phyloP scores from a whole-genome alignment of 2,329 filamentous ascomycete genomes.

The Calonectria fujianensis region DNA sequence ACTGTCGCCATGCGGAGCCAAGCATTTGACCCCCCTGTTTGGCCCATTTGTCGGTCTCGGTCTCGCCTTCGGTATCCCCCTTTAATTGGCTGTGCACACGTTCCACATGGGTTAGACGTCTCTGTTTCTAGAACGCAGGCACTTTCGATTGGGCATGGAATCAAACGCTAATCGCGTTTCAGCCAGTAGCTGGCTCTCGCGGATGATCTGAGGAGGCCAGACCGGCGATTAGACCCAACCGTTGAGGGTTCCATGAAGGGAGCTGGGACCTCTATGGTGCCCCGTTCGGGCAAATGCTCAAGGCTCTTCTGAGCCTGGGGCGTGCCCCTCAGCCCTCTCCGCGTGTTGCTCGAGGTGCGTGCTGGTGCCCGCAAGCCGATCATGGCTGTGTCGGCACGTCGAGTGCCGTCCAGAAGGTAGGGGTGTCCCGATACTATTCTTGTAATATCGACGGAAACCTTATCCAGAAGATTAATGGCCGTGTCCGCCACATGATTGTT shows the following conservation, averaged over 20 bases:
- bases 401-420: neutral
- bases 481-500: slow-evolving; percentile 7
- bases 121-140: neutral
- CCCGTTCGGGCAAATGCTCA: slow-evolving; percentile 1
- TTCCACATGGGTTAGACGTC: neutral
- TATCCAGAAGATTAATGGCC: neutral
- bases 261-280: neutral
- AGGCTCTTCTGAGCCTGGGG: neutral
- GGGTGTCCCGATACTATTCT: slow-evolving; percentile 27
- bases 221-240: slow-evolving; percentile 15
- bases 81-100: slow-evolving; percentile 24
- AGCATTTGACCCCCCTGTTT: neutral
- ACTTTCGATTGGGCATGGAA: slow-evolving; percentile 7
- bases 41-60: slow-evolving; percentile 24
- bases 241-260: neutral
- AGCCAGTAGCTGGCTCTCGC: neutral
- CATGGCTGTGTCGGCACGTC: slow-evolving; percentile 24
- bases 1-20: neutral
- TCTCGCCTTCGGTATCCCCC: slow-evolving; percentile 22
- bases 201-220: slow-evolving; percentile 3
- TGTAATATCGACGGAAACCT: slow-evolving; percentile 20
- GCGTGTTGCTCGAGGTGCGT: neutral
- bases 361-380: neutral
- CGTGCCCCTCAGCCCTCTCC: slow-evolving; percentile 1
- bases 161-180: slow-evolving; percentile 10